Evolutionary conservation across 495 filamentous ascomycete genomes (phyloP).

Genomic region (Letharia columbiana): DNA sequence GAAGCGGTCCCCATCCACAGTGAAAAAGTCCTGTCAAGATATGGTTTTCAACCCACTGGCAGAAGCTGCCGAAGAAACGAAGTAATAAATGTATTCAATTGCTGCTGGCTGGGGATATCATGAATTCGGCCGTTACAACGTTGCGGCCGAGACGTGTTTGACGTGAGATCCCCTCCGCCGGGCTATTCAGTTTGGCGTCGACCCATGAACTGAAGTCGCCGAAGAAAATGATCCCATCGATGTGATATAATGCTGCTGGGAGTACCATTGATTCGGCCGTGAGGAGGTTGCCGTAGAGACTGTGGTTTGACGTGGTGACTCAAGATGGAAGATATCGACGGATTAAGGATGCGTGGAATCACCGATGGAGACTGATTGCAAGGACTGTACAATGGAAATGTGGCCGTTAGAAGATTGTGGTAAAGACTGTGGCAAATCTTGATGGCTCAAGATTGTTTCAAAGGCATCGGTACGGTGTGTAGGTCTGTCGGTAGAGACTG

Average conservation of each 20-base stretch:
- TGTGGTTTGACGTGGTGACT: not conserved
- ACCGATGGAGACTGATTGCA: not conserved
- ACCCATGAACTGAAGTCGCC: not conserved
- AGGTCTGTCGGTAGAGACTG: not conserved
- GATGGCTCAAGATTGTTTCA: not conserved
- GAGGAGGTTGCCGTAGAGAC: not conserved
- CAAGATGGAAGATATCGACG: not conserved
- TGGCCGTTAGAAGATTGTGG: not conserved
- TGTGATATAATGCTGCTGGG: not conserved
- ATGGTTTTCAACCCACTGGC: not conserved
- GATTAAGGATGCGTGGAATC: not conserved
- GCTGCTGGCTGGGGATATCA: not conserved
- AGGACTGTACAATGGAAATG: not conserved
- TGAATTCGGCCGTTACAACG: not conserved
- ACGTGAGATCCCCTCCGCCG: not conserved
- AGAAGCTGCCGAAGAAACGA: not conserved
- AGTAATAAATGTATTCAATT: not conserved
- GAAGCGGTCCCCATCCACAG: not conserved
- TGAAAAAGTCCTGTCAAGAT: not conserved
- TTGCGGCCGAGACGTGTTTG: not conserved
- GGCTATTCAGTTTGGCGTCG: not conserved
- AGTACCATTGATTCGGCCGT: not conserved
- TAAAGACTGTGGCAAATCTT: not conserved
- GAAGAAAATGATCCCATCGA: not conserved
- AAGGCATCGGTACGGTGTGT: not conserved